A percentile compares a stretch with the other conserved stretches of the same genome.
phyloP scores from a whole-genome alignment of 1,284 basidiomycete species.

The Melampsora americana region DNA sequence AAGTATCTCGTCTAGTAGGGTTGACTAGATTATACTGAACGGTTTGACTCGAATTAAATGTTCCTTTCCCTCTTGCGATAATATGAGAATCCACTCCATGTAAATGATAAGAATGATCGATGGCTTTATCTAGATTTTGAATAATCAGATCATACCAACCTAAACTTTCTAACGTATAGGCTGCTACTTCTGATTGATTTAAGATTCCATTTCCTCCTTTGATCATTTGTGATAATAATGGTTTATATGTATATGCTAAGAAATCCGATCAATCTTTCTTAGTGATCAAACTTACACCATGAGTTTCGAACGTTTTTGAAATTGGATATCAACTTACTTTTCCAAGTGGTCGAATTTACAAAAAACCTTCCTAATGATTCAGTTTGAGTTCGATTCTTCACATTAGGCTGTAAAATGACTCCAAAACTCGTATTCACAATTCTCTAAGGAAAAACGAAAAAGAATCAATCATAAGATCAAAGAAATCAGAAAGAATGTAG shows the following conservation, averaged over 20 bases:
- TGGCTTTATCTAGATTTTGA: conserved; percentile 53
- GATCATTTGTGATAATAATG: conserved; percentile 25
- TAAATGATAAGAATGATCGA: conserved; percentile 55
- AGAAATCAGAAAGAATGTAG: background rate
- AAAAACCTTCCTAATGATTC: conserved; percentile 41
- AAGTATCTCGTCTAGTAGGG: conserved; percentile 21
- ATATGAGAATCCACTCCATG: conserved; percentile 48
- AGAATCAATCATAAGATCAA: background rate
- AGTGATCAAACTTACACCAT: too few relatives aligned
- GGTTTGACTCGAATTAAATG: background rate
- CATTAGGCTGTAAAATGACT: conserved; percentile 18
- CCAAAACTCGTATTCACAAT: conserved; percentile 42
- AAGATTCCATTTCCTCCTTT: conserved; percentile 25
- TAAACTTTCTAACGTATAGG: conserved; percentile 27
- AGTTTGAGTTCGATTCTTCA: conserved; percentile 17
- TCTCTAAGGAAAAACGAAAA: conserved; percentile 3
- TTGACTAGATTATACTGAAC: background rate
- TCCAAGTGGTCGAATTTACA: conserved; percentile 39
- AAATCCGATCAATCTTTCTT: background rate
- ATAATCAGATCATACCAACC: conserved; percentile 47
- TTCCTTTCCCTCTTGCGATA: background rate
- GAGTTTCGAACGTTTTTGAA: background rate
- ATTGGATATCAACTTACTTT: conserved; percentile 31
- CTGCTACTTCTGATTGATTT: conserved; percentile 36
- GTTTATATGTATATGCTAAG: conserved; percentile 30